phyloP scores from a whole-genome alignment of 2,329 filamentous ascomycete genomes.

The Orbilia ellipsospora region DNA sequence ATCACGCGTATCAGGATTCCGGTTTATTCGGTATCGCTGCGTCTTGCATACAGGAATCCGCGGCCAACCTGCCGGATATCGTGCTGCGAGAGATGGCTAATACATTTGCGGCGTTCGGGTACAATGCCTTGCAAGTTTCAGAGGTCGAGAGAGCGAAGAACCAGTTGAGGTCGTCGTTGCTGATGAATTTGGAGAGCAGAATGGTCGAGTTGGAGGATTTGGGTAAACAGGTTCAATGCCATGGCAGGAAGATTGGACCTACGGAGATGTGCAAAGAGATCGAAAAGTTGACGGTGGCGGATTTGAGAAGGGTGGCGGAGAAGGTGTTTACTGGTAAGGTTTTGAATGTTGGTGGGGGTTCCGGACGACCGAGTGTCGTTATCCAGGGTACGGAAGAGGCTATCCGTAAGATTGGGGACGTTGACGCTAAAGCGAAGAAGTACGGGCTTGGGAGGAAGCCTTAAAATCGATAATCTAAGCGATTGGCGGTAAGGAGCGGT shows the following conservation, averaged over 20 bases:
- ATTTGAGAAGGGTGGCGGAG: conserved; percentile 83
- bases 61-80: conserved; percentile 84
- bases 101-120: conserved; percentile 66
- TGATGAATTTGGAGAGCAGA: conserved; percentile 97
- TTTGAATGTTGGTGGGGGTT: conserved; percentile 78
- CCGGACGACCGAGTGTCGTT: conserved; percentile 91
- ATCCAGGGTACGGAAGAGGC: conserved; percentile 84
- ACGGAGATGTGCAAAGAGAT: conserved; percentile 92
- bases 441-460: conserved; percentile 51
- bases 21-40: conserved; percentile 95
- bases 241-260: conserved; percentile 90
- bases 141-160: conserved; percentile 97
- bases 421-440: conserved; percentile 72
- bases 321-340: conserved; percentile 81
- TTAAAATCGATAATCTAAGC: neutral
- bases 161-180: conserved; percentile 84
- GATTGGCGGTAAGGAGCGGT: neutral
- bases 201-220: conserved; percentile 99
- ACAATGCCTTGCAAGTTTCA: conserved; percentile 74
- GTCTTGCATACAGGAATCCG: conserved; percentile 82
- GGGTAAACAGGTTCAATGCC: conserved; percentile 94
- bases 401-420: conserved; percentile 83
- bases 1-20: conserved; percentile 95
- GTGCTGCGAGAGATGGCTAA: conserved; percentile 58
- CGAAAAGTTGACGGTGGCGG: conserved; percentile 79